Base-by-base conservation (phyloP, 2,329 filamentous ascomycete species). In the Trichoderma afroharzianum region DNA sequence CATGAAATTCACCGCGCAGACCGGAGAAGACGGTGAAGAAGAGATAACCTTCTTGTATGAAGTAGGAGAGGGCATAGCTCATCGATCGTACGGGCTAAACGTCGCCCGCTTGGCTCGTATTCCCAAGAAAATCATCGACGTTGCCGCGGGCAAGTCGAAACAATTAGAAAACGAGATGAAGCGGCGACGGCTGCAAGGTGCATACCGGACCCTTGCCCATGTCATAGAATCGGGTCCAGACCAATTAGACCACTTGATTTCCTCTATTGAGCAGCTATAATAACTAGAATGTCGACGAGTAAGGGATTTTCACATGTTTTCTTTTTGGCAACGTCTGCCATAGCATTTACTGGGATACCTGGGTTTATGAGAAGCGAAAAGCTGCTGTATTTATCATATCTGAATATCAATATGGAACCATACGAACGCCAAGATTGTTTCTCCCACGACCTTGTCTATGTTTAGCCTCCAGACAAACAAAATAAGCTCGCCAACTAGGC, bases 11-110 rank as follows among this genome's bases (percentile, higher is more conserved):
- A 90, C 88, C 4, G 78, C 77, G 2, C 81, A 81, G 11, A 79
- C 75, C 6, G 79, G 78, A 6, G 75, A 74, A 0, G 83, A 84
- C 2, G 88, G 84, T 0, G 90, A 93, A 39, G 89, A 94, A 74
- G 91, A 97, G 59, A 92, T 99, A 57, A 98, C 96, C 0, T 99
- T 99, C 78, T 81, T 99, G 63, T 99, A 99, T 79, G 94, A 98
- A 79, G 92, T 98, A 2, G 92, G 89, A 1, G 93, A 96, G 74
- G 96, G 96, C 12, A 93, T 97, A 12, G 95, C 96, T 9, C 95
- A 98, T 84, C 88, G 96, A 6, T 97, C 93, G 21, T 99, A 99
- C 80, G 96, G 97, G 1, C 80, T 99, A 71, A 98, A 98, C 80
- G 96, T 98, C 26, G 96, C 96, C 15, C 86, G 93, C 59, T 82